A percentile compares a stretch with the other conserved stretches of the same genome.
Conservation (phyloP, 2,329 filamentous ascomycete species). For the Sordariomycetes sp. region DNA sequence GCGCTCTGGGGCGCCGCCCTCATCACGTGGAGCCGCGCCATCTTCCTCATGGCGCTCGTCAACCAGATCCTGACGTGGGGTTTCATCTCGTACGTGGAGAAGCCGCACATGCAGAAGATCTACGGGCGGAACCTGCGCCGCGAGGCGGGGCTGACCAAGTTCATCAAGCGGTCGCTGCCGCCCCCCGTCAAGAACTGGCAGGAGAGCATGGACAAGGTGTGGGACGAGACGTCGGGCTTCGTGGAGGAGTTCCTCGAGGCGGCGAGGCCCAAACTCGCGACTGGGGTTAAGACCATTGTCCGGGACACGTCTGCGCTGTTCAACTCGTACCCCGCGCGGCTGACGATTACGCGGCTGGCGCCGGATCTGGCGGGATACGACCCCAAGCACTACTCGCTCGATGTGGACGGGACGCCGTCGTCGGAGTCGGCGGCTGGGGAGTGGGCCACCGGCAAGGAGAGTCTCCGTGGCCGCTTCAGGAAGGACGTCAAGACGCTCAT, state of each 20-base stretch:
- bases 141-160: conserved; percentile 86
- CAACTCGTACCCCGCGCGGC: conserved; percentile 75
- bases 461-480: conserved; percentile 52
- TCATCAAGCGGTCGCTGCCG: conserved; percentile 75
- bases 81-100: conserved; percentile 88
- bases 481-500: conserved; percentile 61
- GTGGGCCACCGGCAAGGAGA: conserved; percentile 59
- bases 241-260: conserved; percentile 83
- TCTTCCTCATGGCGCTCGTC: conserved; percentile 75
- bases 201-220: conserved; percentile 72
- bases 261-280: conserved; percentile 73
- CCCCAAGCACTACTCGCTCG: conserved; percentile 65
- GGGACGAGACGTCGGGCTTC: conserved; percentile 77
- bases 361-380: conserved; percentile 71
- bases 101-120: conserved; percentile 96
- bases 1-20: conserved; percentile 93
- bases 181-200: conserved; percentile 72
- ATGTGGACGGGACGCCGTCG: conserved; percentile 54
- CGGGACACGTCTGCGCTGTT: conserved; percentile 80
- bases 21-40: conserved; percentile 77
- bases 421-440: conserved; percentile 36
- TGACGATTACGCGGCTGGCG: conserved; percentile 68
- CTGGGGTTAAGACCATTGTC: conserved; percentile 75
- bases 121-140: conserved; percentile 75
- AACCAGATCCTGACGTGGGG: conserved; percentile 75